These are phyloP conservation scores for Diaporthe sp. DNA, from an alignment of 2,329 filamentous ascomycete genomes.

Conservation along the genomic window DNA sequence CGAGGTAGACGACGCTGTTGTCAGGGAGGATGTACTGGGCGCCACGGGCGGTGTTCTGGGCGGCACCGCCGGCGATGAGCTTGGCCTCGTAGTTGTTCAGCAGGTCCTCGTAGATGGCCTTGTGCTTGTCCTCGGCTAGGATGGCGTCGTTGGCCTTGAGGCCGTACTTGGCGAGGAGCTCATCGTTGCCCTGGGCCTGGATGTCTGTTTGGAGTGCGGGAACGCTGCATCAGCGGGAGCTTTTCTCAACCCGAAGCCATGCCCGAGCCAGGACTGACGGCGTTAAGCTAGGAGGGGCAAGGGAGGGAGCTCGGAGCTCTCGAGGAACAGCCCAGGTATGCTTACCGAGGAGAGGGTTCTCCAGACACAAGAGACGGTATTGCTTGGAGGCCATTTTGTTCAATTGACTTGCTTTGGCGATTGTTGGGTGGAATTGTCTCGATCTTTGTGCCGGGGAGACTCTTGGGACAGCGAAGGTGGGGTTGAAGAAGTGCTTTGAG, in stretches of 20 bases:
- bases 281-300: neutral
- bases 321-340: conserved; percentile 32
- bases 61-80: conserved; percentile 94
- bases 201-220: conserved; percentile 78
- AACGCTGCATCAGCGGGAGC: neutral
- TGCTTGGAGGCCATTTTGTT: conserved; percentile 78
- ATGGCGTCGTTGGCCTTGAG: conserved; percentile 98
- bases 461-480: conserved; percentile 44
- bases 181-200: conserved; percentile 84
- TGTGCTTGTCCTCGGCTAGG: conserved; percentile 92
- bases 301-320: conserved; percentile 34
- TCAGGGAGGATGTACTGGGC: conserved; percentile 94
- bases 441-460: conserved; percentile 40
- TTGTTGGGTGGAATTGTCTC: conserved; percentile 36
- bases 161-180: conserved; percentile 89
- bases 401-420: conserved; percentile 36
- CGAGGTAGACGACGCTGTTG: conserved; percentile 92
- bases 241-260: conserved; percentile 20
- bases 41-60: conserved; percentile 96
- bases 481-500: conserved; percentile 27
- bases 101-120: conserved; percentile 91
- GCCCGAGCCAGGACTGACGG: neutral
- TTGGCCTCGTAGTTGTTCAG: conserved; percentile 93
- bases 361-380: conserved; percentile 90
- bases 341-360: conserved; percentile 96